Evolutionary conservation across 2,329 filamentous ascomycete species (phyloP), one percentile per base, ranked within the genome.

Genomic region (Fusarium sp.): DNA sequence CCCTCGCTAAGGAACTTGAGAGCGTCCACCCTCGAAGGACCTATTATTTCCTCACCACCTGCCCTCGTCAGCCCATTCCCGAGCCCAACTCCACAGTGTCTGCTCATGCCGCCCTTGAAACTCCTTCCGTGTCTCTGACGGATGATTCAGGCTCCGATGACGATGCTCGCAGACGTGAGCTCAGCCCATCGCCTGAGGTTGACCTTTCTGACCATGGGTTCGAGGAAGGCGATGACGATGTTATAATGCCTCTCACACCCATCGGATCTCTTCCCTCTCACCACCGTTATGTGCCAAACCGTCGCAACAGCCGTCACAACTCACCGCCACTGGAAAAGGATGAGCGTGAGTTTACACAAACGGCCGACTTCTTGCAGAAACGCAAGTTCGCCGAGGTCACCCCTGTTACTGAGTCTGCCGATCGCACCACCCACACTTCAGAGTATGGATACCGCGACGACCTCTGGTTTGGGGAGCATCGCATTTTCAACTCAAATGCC

Each of bases 291-390:
- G 79, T 81, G 50, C 80, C 80, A 73, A 81, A 78, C 66, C 78
- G 77, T 63, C 78, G 81, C 76, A 78, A 82, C 73, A 76, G 80
- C 65, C 90, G 93, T 65, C 92, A 91, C n/a, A 90, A 92, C 27
- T 96, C 93, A 70, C 95, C 95, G 55, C 94, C 94, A 18, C 86
- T 98, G 40, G 95, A 98, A 83, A 94, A 93, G 76, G 95, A 98
- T 75, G 95, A 98, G 85, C 93, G 92, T 78, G 96, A 98, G 81
- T 99, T 99, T 78, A 98, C 95, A 10, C 93, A 97, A 82, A 98
- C 95, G 3, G 96, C 96, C 18, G 93, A 94, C 73, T 93, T 92
- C 52, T 88, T 98, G 75, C 93, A 89, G 76, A 90, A 89, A 79
- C 84, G 88, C 67, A 91, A 90, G 76, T 83, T 90, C 26, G 85